Base-by-base conservation (phyloP, 306 rosid species). In the Vicia sativa region DNA sequence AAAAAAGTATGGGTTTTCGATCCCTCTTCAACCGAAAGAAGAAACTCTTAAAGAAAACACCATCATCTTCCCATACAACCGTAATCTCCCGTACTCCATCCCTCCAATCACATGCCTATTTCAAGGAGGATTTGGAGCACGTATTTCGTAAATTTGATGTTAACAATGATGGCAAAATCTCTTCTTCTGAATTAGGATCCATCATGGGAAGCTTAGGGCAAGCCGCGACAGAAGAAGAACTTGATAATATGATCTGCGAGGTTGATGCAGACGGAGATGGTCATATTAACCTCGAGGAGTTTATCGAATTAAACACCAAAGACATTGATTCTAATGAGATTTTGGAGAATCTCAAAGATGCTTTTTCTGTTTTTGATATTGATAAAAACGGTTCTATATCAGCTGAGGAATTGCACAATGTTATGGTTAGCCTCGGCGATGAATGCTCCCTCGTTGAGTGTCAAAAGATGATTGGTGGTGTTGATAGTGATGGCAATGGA, bases 251-350 rank as follows among this genome's bases (percentile, higher is more conserved):
- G 58, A 52, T 52, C 4, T 14, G 31, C 1, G 58, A 52, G 82
- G 90, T 90, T 5, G 99, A 93, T 19, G 74, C 84, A 7, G 96
- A 93, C 66, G 97, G 96, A 7, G 98, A 93, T 43, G 99, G 97
- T 0, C 82, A 69, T 84, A 90, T 93, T 57, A 92, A 73, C 60
- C 81, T 93, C 38, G 62, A 75, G 4, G 96, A 93, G 71, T 93
- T 93, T 77, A 77, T 88, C 5, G 96, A 90, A 57, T 71, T 93
- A 21, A 90, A 93, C 72, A 93, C 97, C 16, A 83, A 86, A 29
- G 99, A 88, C 21, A 78, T 93, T 4, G 97, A 90, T 74, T 80
- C 92, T 9, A 78, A 70, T 2, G 99, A 93, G 87, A 86, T 79
- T 3, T 5, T 93, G 38, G 87, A 76, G 82, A 93, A 85, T 52